Base-by-base conservation (phyloP, 83 land plant genomes). In the Diphasiastrum complanatum region DNA sequence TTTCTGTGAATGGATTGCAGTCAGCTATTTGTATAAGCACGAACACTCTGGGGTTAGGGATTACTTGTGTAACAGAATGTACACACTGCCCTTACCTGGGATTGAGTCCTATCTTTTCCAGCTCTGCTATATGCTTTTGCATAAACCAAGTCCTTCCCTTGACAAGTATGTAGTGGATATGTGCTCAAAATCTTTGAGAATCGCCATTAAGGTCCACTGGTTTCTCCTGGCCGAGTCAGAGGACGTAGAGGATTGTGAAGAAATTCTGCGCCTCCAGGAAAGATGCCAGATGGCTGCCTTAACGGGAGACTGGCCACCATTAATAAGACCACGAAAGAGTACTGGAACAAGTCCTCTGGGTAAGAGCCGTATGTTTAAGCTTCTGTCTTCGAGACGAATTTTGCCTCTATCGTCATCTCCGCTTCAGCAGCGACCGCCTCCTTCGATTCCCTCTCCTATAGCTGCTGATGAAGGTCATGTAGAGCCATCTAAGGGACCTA, bases 1-100 rank as follows among this genome's bases (percentile, higher is more conserved):
- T 61, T 95, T 90, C 74, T 95, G 95, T 51, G 97, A 95, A 80
- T 95, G 99, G 99, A 95, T 95, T 53, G 99, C 97, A 2, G 87
- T 95, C 33, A 95, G 99, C 74, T 95, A 95, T 62, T 67, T 95
- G 25, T 95, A 87, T 78, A 95, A 95, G 66, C 87, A 87, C 70
- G 95, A 95, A 0, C 99, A 95, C 60, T 47, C 83, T 0, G 97
- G 97, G 0, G 99, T 95, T 31, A 79, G 99, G 12, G 99, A 95
- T 48, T 95, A 95, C 56, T 75, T 90, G 14, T 95, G 99, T 66
- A 95, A 95, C 48, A 75, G 96, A 45, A 95, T 95, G 99, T 95
- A 95, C 64, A 74, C 97, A 0, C 75, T 95, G n/a, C 99, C 99
- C 10, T 76, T 91, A n/a, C 37, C 87, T 0, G 97, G 99, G 16